Base-by-base conservation (phyloP, 1,284 basidiomycete species). In the Crepidotus sp. region DNA sequence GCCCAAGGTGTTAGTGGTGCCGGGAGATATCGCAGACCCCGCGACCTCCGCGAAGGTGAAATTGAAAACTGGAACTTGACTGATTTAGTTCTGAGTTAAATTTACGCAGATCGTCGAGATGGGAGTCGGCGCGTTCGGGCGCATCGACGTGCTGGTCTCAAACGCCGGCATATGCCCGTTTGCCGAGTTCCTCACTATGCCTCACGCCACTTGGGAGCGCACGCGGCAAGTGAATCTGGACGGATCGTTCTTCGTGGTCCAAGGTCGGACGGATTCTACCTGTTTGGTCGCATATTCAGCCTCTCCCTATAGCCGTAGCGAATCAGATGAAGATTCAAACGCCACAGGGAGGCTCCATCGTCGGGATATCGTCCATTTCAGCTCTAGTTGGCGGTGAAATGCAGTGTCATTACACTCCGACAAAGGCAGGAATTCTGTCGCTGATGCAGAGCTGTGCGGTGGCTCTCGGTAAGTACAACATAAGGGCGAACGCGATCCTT, bases 121-220 rank as follows among this genome's bases (percentile, higher is more conserved):
- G 8, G 77, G 79, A 3, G 69, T 81, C 0, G 58, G 68, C 9
- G 60, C 67, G 0, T 88, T 85, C 55, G 73, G 74, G 1, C 68
- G 84, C 15, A 80, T 87, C 53, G 84, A 86, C 68, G 71, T 68
- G 8, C 61, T 71, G 4, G 67, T 71, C 18, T 83, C 80, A 52
- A 88, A 88, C 62, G 84, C 83, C 15, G 84, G 85, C 8, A 87
- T 88, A 49, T 89, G 87, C 57, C 84, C 83, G 0, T 88, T 89
- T 61, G 76, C 81, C 45, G 74, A 83, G 33, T 87, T 89, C 60
- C 66, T 89, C 53, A 76, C 76, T n/a, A 82, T 88, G 74, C 77
- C 83, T 3, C 70, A 76, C 45, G 67, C 73, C 6, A 73, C 75
- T 25, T 87, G 82, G 81, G 74, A 80, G 51, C 66, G 73, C 34